Conservation (phyloP, 2,329 filamentous ascomycete genomes). For the Cladosporium phlei region DNA sequence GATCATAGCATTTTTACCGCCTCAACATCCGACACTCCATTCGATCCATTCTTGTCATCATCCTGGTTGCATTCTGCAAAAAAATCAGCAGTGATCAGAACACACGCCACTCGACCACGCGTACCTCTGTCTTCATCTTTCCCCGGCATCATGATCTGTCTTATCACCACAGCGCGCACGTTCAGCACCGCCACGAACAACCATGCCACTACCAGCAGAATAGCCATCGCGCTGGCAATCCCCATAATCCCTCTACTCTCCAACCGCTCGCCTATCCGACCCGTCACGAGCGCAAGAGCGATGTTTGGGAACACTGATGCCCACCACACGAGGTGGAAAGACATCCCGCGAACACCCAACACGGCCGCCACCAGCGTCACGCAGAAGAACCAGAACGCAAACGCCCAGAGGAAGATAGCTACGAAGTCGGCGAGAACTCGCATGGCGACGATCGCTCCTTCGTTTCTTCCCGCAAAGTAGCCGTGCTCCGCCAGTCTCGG, state of each 20-base stretch:
- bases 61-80: too few relatives aligned
- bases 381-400: conserved; percentile 45
- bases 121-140: conserved; percentile 52
- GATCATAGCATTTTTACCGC: too few relatives aligned
- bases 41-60: too few relatives aligned
- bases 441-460: conserved; percentile 29
- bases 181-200: conserved; percentile 49
- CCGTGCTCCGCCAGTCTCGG: conserved; percentile 16
- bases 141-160: conserved; percentile 54
- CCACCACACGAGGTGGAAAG: conserved; percentile 51
- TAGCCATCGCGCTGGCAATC: conserved; percentile 52
- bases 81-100: too few relatives aligned
- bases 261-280: conserved; percentile 49
- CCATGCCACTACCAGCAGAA: conserved; percentile 53
- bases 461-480: background rate
- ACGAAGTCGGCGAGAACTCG: background rate
- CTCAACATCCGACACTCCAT: too few relatives aligned
- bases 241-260: conserved; percentile 49
- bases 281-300: conserved; percentile 57
- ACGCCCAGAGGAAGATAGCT: conserved; percentile 42
- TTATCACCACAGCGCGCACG: conserved; percentile 45
- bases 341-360: conserved; percentile 18
- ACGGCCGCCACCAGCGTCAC: conserved; percentile 20
- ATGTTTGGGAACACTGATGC: conserved; percentile 64
- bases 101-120: too few relatives aligned